These are phyloP conservation scores for Mycena filopes DNA, from an alignment of 768 basidiomycete genomes.

Conservation along the genomic window DNA sequence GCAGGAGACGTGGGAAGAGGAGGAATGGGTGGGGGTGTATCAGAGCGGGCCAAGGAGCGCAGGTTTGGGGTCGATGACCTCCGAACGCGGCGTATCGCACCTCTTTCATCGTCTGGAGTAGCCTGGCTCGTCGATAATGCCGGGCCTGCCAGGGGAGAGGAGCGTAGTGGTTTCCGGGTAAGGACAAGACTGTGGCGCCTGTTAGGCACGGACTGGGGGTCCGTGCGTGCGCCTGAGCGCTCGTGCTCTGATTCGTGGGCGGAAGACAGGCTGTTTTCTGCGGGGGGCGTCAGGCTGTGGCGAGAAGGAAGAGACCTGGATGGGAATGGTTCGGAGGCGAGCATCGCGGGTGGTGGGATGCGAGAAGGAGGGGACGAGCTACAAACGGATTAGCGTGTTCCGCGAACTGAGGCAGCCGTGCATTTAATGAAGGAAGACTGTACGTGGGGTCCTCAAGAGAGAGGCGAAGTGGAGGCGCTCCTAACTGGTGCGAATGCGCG, in stretches of 20 bases:
- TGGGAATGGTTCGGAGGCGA: conserved; percentile 11
- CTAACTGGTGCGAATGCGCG: background rate
- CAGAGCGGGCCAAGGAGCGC: conserved; percentile 2
- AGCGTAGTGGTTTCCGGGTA: conserved; percentile 48
- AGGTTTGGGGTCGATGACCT: conserved; percentile 37
- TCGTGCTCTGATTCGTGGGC: background rate
- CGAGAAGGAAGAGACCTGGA: background rate
- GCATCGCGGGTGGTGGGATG: conserved; percentile 1
- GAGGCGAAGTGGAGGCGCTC: background rate
- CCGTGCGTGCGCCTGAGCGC: background rate
- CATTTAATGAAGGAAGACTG: conserved; percentile 1
- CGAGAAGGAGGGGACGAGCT: conserved; percentile 16
- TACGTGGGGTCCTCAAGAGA: background rate
- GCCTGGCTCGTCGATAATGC: conserved; percentile 42
- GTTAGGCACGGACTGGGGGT: conserved; percentile 4
- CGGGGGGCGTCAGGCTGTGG: background rate
- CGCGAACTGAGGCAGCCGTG: background rate
- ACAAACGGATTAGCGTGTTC: background rate
- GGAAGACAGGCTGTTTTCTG: background rate
- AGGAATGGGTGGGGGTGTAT: background rate
- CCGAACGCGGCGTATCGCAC: conserved; percentile 7
- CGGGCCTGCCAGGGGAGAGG: conserved; percentile 56
- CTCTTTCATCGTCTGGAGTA: conserved; percentile 10
- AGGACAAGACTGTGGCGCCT: too few species aligned
- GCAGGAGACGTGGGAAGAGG: background rate